Evolutionary conservation across 768 basidiomycete genomes (phyloP).

Genomic region (Heimioporus sp.): DNA sequence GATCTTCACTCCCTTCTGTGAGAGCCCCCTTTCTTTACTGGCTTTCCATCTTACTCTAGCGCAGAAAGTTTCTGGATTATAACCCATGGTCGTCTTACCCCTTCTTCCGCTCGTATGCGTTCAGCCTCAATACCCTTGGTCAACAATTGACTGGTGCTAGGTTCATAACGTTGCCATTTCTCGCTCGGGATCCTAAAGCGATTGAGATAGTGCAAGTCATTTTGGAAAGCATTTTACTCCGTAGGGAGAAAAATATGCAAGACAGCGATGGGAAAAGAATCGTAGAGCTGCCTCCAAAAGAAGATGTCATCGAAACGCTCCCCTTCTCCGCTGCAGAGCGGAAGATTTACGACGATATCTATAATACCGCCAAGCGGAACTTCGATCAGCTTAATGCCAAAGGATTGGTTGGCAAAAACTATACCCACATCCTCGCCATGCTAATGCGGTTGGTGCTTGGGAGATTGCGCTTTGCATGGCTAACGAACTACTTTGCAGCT

Average conservation of each 20-base stretch:
- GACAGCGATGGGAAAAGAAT: conserved; percentile 85
- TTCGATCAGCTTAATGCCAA: conserved; percentile 80
- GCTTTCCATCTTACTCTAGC: conserved; percentile 6
- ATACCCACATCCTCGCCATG: conserved; percentile 90
- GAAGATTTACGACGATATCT: conserved; percentile 88
- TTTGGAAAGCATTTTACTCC: conserved; percentile 79
- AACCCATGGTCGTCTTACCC: conserved; percentile 79
- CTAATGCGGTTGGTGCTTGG: conserved; percentile 71
- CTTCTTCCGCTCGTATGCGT: conserved; percentile 83
- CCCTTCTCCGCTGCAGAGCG: conserved; percentile 79
- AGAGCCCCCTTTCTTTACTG: conserved; percentile 43
- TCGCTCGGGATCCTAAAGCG: conserved; percentile 87
- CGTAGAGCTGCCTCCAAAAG: conserved; percentile 85
- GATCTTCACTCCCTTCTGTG: conserved; percentile 89
- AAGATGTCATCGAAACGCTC: conserved; percentile 71
- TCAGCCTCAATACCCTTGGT: background rate
- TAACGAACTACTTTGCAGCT: conserved; percentile 38
- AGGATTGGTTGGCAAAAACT: conserved; percentile 76
- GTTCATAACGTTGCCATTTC: conserved; percentile 90
- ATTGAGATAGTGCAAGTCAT: conserved; percentile 96
- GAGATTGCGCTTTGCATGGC: background rate
- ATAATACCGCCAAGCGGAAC: conserved; percentile 70
- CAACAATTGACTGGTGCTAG: conserved; percentile 35
- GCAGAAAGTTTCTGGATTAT: conserved; percentile 74
- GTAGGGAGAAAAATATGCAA: conserved; percentile 92